Percentiles rank a stretch among this genome's conserved stretches.
Evolutionary conservation across 2,329 filamentous ascomycete genomes (phyloP).

Genomic region (Blumeria graminis): DNA sequence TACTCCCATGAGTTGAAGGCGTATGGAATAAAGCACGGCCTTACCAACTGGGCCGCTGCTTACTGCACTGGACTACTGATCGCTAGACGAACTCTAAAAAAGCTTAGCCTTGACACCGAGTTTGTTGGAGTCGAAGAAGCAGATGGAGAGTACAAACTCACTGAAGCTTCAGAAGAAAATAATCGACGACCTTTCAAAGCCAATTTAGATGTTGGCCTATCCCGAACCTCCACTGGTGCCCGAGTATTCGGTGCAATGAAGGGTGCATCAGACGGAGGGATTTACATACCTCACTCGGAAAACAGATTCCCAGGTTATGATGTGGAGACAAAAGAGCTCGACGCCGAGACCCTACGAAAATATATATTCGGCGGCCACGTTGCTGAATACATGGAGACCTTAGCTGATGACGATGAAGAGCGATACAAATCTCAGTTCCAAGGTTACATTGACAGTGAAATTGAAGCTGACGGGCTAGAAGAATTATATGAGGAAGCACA

Average conservation of each 20-base stretch:
- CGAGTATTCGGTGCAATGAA: constrained; percentile 99
- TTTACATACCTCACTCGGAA: constrained; percentile 94
- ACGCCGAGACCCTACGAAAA: constrained; percentile 88
- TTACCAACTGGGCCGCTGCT: constrained; percentile 98
- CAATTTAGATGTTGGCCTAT: constrained; percentile 92
- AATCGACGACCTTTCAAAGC: constrained; percentile 98
- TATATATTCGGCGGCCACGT: constrained; percentile 99
- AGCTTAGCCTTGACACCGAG: constrained; percentile 82
- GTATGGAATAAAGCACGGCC: constrained; percentile 94
- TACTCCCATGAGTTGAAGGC: constrained; percentile 95
- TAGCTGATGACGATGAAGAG: constrained; percentile 99
- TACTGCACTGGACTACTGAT: constrained; percentile 93
- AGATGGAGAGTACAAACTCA: constrained; percentile 86
- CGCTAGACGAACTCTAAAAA: constrained; percentile 87
- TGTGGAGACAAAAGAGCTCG: constrained; percentile 92
- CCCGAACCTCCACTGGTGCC: constrained; percentile 91
- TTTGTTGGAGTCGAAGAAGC: constrained; percentile 94
- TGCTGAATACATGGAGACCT: constrained; percentile 99
- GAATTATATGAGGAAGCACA: constrained; percentile 89
- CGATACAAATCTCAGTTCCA: constrained; percentile 96
- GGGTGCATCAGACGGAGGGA: constrained; percentile 94
- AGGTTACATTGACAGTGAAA: constrained; percentile 89
- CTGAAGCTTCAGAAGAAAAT: constrained; percentile 82
- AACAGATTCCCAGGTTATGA: constrained; percentile 99
- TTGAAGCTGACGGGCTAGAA: constrained; percentile 93